Conservation (phyloP, 306 rosid species). For the Ormosia emarginata region DNA sequence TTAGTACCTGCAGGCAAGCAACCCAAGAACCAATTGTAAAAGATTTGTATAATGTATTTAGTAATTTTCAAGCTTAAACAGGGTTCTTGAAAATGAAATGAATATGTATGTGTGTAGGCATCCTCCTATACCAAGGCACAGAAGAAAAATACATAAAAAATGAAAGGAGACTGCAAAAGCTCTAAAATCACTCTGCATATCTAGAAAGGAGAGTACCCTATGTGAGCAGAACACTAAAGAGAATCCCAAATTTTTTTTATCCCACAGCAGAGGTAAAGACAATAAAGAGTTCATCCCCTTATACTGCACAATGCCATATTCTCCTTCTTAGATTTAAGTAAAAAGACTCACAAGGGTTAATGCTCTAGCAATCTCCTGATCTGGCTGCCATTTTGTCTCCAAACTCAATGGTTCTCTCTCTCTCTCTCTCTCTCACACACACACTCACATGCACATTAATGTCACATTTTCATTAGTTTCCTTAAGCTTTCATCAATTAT, state of each 20-base stretch:
- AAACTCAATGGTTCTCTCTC: not conserved
- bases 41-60: not conserved
- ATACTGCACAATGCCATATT: not conserved
- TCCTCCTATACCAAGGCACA: not conserved
- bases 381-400: not conserved
- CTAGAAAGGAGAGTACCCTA: not conserved
- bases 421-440: not conserved
- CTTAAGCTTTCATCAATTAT: not conserved
- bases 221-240: not conserved
- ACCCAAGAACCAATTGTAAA: constrained; percentile 20
- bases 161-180: not conserved
- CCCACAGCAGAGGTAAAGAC: not conserved
- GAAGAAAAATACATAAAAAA: not conserved
- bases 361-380: not conserved
- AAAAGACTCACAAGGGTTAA: not conserved
- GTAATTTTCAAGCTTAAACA: constrained; percentile 2
- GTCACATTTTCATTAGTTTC: not conserved
- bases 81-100: not conserved
- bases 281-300: not conserved
- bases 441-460: not conserved
- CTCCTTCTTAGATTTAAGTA: not conserved
- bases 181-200: not conserved
- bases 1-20: constrained; percentile 65
- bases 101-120: not conserved
- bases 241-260: not conserved